Evolutionary conservation across 1,284 basidiomycete species (phyloP).

Genomic region (Porodaedalea pini): DNA sequence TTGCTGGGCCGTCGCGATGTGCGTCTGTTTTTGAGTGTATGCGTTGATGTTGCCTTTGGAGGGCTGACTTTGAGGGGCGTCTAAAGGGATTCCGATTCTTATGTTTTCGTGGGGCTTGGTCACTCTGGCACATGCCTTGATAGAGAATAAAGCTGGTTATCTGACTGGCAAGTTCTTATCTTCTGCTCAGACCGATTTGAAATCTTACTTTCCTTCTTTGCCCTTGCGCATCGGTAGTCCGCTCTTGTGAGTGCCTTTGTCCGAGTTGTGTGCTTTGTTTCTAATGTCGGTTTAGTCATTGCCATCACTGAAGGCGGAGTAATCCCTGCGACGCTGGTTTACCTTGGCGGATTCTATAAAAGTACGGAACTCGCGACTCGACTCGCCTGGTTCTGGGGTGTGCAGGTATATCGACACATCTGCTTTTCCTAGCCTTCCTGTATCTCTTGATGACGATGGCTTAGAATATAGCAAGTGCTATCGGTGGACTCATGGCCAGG

Average conservation of each 20-base stretch:
- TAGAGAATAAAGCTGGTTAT: slow-evolving; percentile 35
- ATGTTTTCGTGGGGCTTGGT: slow-evolving; percentile 41
- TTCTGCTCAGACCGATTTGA: not conserved
- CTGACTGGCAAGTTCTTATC: slow-evolving; percentile 27
- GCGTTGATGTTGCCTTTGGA: not conserved
- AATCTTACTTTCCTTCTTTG: not conserved
- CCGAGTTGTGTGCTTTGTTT: not conserved
- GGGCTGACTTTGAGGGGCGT: too few species aligned
- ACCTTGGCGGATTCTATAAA: slow-evolving; percentile 39
- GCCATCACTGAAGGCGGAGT: slow-evolving; percentile 40
- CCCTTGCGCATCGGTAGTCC: slow-evolving; percentile 24
- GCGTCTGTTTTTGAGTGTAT: not conserved
- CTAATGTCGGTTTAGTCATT: slow-evolving; percentile 27
- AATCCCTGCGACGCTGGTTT: slow-evolving; percentile 38
- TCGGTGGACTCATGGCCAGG: slow-evolving; percentile 37
- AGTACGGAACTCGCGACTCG: slow-evolving; percentile 38
- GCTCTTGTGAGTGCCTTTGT: slow-evolving; percentile 28
- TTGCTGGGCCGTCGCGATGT: slow-evolving; percentile 37
- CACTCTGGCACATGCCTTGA: slow-evolving; percentile 35
- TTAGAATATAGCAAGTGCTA: slow-evolving; percentile 35
- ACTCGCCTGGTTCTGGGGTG: slow-evolving; percentile 39
- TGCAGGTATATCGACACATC: slow-evolving; percentile 25
- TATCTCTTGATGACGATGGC: not conserved
- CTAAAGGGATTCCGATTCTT: slow-evolving; percentile 36
- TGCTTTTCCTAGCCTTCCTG: not conserved